Evolutionary conservation across 192 early-diverging fungal species (phyloP), one percentile per base, ranked within the genome.

Genomic region (Podila horticola): DNA sequence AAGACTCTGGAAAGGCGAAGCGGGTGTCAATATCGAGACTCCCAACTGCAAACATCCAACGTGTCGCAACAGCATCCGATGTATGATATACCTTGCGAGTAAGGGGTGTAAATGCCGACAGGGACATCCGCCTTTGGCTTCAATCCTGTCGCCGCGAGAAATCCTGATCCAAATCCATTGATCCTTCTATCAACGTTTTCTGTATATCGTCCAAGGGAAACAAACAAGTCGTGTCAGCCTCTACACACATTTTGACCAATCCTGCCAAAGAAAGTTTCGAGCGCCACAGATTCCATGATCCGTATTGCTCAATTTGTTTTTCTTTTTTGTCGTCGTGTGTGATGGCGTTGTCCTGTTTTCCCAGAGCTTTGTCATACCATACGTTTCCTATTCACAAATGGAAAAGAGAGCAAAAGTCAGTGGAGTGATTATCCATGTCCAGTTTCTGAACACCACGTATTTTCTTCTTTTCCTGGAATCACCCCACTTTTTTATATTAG

Each of bases 1-100:
- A 76, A 1, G 74, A 81, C 30, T 81, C 77, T 81, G 64, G 63
- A 51, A 55, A 13, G 5, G 1, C 10, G 7, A 17, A 19, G 26
- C 20, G 9, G 1, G n/a, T 45, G 3, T 45, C 41, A 45, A 45
- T 45, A 45, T 12, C 34, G 34, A 45, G 12, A 45, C 41, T 2
- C 41, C 3, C 15, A 12, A 45, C 15, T 17, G 4, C 41, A 45
- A 17, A 17, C 41, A 10, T 45, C 15, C 41, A 2, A 45, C 8
- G 41, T 45, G 2, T 45, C 41, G 41, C 11, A 45, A 3, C 13
- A 45, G 41, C 41, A 12, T 45, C 15, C 41, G 28, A 8, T 58
- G 34, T 28, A 58, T 52, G 30, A 63, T 62, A 36, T 90, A 87
- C 87, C 82, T 75, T 81, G 75, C n/a, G 72, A 67, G 57, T 75